A percentile compares a stretch with the other conserved stretches of the same genome.
phyloP scores from a whole-genome alignment of 495 filamentous ascomycete genomes.

The Bacidia rubella region DNA sequence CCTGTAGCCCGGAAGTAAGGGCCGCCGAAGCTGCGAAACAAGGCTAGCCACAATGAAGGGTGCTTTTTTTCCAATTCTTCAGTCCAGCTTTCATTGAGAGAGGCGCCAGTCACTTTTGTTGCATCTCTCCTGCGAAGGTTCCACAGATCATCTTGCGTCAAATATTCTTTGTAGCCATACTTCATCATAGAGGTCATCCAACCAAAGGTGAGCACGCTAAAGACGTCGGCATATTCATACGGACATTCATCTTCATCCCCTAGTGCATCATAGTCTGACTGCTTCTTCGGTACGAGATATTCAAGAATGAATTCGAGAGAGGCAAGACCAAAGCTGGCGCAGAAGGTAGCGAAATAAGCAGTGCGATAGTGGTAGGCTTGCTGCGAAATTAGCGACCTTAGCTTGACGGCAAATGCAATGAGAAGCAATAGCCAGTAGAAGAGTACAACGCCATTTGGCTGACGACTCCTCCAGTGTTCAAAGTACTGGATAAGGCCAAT shows the following conservation, averaged over 20 bases:
- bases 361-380: constrained; percentile 48
- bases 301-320: constrained; percentile 68
- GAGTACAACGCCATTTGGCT: constrained; percentile 83
- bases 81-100: constrained; percentile 65
- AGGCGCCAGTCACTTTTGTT: constrained; percentile 50
- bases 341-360: constrained; percentile 69
- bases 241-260: constrained; percentile 90
- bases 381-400: constrained; percentile 75
- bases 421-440: constrained; percentile 94
- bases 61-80: constrained; percentile 58
- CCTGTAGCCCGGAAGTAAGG: constrained; percentile 67
- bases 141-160: constrained; percentile 97
- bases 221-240: constrained; percentile 84
- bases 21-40: constrained; percentile 72
- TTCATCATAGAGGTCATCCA: constrained; percentile 99
- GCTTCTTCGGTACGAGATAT: constrained; percentile 81
- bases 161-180: constrained; percentile 76
- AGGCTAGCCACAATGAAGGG: constrained; percentile 83
- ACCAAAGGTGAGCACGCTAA: constrained; percentile 85
- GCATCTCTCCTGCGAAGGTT: constrained; percentile 70
- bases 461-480: constrained; percentile 77
- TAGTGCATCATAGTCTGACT: constrained; percentile 68
- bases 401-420: constrained; percentile 68
- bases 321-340: constrained; percentile 58
- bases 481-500: constrained; percentile 82